Conservation (phyloP, 2,329 filamentous ascomycete species). For the Iodosphaeria phyllophila region DNA sequence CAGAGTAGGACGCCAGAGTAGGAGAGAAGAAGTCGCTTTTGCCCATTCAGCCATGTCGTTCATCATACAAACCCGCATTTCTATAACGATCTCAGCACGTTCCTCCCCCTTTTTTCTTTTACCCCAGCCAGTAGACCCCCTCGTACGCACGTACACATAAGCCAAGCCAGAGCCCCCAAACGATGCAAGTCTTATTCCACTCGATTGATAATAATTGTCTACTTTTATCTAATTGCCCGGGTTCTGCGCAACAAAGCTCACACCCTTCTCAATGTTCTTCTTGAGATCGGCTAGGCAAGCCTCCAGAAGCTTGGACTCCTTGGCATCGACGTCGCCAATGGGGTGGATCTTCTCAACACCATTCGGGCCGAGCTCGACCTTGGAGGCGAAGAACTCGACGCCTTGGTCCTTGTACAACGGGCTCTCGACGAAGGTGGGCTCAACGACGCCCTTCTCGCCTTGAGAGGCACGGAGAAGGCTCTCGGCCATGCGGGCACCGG, state of each 20-base stretch:
- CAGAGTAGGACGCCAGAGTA: too few species aligned
- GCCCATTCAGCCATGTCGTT: too few species aligned
- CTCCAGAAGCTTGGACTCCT: constrained; percentile 81
- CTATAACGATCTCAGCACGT: too few species aligned
- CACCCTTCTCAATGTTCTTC: constrained; percentile 92
- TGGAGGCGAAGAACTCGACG: constrained; percentile 90
- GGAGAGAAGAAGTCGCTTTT: too few species aligned
- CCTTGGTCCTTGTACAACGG: constrained; percentile 98
- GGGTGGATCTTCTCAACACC: constrained; percentile 88
- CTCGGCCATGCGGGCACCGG: constrained; percentile 70
- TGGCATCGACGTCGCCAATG: constrained; percentile 65
- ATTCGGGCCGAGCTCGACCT: constrained; percentile 88
- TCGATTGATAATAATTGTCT: too few species aligned
- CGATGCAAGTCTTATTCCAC: too few species aligned
- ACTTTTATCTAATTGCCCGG: too few species aligned
- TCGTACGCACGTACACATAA: too few species aligned
- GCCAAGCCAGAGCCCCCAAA: too few species aligned
- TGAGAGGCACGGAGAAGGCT: constrained; percentile 80
- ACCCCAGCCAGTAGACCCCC: too few species aligned
- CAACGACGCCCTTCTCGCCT: constrained; percentile 85
- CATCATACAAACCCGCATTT: too few species aligned
- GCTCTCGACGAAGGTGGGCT: constrained; percentile 94
- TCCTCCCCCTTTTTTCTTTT: too few species aligned
- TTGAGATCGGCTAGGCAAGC: constrained; percentile 68
- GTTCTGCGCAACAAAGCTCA: constrained; percentile 39